phyloP scores from a whole-genome alignment of 805 yeast genomes.

The Dipodascus geniculatus region DNA sequence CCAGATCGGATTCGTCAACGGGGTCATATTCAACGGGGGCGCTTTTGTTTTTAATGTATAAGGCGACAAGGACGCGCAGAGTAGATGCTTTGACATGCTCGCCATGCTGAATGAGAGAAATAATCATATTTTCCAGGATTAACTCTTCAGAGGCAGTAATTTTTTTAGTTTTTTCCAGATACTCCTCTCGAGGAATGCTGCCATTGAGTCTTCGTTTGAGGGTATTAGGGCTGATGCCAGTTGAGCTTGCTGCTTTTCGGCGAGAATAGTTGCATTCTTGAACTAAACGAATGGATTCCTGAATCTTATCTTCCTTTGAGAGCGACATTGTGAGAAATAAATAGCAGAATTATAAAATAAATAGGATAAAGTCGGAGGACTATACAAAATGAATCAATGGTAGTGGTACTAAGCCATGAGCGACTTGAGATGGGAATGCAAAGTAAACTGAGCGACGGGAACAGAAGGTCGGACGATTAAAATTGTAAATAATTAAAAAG shows the following conservation, averaged over 20 bases:
- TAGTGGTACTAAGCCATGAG: too few relatives aligned
- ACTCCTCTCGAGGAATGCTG: not conserved
- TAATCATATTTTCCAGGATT: not conserved
- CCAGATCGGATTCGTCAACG: not conserved
- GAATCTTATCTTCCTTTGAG: not conserved
- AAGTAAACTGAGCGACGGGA: too few relatives aligned
- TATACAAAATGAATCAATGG: too few relatives aligned
- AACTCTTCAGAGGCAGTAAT: not conserved
- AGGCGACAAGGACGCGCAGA: not conserved
- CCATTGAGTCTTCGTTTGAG: not conserved
- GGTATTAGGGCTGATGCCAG: not conserved
- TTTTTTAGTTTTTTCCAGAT: not conserved
- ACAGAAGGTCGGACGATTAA: too few relatives aligned
- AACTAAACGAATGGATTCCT: not conserved
- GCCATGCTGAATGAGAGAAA: not conserved
- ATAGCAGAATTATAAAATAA: too few relatives aligned
- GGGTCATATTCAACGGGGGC: not conserved
- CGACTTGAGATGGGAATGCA: too few relatives aligned
- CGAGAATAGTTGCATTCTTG: not conserved
- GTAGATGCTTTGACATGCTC: not conserved
- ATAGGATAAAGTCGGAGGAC: too few relatives aligned
- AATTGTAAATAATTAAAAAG: too few relatives aligned
- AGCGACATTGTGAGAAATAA: not conserved
- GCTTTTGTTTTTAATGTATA: not conserved
- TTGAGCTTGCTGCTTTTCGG: not conserved